Percentiles rank a stretch among this genome's conserved stretches.
Evolutionary conservation across 495 filamentous ascomycete species (phyloP).

Genomic region (Penicillium coprophilum): DNA sequence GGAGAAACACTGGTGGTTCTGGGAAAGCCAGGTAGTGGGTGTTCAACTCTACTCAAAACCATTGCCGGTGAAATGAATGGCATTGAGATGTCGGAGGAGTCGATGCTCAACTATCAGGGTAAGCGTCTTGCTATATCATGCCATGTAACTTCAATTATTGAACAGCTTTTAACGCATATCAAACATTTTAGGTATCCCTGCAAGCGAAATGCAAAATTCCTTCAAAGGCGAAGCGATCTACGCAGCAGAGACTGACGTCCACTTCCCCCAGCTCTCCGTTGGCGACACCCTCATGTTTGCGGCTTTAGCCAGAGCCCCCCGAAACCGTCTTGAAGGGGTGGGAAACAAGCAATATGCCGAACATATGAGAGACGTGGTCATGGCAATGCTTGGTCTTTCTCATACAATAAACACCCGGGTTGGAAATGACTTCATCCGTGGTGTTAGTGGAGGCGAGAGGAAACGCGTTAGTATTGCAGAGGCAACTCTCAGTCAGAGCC

Average conservation of each 20-base stretch:
- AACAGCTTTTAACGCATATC: background rate
- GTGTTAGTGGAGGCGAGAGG: conserved; percentile 77
- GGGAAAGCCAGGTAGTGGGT: conserved; percentile 64
- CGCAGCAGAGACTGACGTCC: conserved; percentile 42
- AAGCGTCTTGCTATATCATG: conserved; percentile 19
- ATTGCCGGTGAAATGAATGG: conserved; percentile 67
- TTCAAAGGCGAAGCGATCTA: conserved; percentile 53
- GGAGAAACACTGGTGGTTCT: conserved; percentile 75
- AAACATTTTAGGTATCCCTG: conserved; percentile 24
- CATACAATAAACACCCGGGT: conserved; percentile 45
- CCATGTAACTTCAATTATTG: background rate
- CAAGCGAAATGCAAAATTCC: conserved; percentile 51
- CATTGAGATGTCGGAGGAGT: conserved; percentile 50
- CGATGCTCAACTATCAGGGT: conserved; percentile 67
- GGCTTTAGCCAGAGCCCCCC: conserved; percentile 43
- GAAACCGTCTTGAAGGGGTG: conserved; percentile 40
- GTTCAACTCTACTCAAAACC: conserved; percentile 65
- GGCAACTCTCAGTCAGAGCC: conserved; percentile 60
- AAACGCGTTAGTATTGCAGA: conserved; percentile 58
- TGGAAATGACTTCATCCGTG: conserved; percentile 76
- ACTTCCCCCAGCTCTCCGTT: conserved; percentile 60
- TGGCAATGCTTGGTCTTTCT: conserved; percentile 54
- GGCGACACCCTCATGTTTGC: conserved; percentile 61
- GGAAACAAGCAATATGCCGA: conserved; percentile 43
- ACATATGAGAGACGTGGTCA: conserved; percentile 53